Percentiles rank a stretch among this genome's conserved stretches.
Evolutionary conservation across 2,329 filamentous ascomycete species (phyloP).

Genomic region (Decorospora gaudefroyi): DNA sequence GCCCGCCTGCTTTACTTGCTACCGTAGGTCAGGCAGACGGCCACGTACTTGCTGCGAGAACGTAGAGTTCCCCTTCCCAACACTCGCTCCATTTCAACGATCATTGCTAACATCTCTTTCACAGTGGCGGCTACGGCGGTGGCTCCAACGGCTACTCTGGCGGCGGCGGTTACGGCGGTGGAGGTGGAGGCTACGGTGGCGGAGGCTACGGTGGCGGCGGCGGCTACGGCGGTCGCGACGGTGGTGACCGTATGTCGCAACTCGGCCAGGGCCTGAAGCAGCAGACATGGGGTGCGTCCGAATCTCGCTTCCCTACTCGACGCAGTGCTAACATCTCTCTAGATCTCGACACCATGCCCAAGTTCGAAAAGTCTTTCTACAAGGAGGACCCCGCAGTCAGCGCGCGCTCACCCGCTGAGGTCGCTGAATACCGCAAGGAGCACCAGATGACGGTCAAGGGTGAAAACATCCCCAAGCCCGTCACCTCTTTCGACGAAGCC

Average conservation of each 20-base stretch:
- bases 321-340: conserved; percentile 30
- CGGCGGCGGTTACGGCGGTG: conserved; percentile 63
- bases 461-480: conserved; percentile 82
- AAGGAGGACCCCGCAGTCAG: conserved; percentile 86
- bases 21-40: conserved; percentile 27
- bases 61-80: conserved; percentile 37
- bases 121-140: conserved; percentile 47
- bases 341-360: conserved; percentile 81
- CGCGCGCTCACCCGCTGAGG: conserved; percentile 73
- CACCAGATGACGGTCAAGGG: conserved; percentile 85
- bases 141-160: conserved; percentile 60
- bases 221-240: conserved; percentile 57
- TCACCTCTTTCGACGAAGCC: conserved; percentile 96
- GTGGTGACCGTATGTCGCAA: conserved; percentile 91
- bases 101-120: conserved; percentile 38
- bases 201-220: conserved; percentile 42
- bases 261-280: conserved; percentile 86
- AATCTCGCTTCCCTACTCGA: neutral
- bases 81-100: conserved; percentile 10
- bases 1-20: conserved; percentile 29
- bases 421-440: conserved; percentile 84
- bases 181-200: conserved; percentile 32
- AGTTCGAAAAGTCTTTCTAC: conserved; percentile 99
- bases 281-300: conserved; percentile 79
- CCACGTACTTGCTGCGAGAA: conserved; percentile 35